phyloP scores from a whole-genome alignment of 208 protist genomes.

The Histomonas meleagridis region DNA sequence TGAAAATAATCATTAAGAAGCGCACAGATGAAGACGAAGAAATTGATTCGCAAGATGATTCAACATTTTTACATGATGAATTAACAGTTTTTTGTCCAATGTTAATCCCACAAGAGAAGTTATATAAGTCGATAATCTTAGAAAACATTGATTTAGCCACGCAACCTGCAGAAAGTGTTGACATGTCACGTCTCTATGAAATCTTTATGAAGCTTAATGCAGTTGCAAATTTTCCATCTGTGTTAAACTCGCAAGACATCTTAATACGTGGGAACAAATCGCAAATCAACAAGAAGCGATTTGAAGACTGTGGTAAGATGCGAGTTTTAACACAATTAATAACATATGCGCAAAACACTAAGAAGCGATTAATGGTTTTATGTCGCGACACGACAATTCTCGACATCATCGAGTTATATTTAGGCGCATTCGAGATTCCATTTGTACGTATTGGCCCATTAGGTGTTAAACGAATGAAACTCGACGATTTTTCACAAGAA shows the following conservation, averaged over 20 bases:
- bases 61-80: background rate
- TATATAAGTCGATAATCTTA: background rate
- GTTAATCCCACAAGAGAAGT: background rate
- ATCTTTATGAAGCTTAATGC: background rate
- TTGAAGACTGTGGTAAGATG: background rate
- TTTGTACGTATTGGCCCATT: background rate
- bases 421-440: background rate
- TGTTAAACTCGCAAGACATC: background rate
- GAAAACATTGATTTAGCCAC: background rate
- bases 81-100: background rate
- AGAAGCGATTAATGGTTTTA: background rate
- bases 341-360: background rate
- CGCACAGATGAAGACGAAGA: background rate
- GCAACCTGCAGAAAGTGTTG: background rate
- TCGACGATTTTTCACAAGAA: background rate
- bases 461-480: background rate
- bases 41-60: background rate
- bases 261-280: background rate
- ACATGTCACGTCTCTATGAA: background rate
- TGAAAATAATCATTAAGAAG: background rate
- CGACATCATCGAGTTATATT: background rate
- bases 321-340: background rate
- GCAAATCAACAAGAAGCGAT: background rate
- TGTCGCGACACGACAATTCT: background rate
- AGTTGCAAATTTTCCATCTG: background rate